Base-by-base conservation (phyloP, 495 filamentous ascomycete species). In the Oidiodendron maius region DNA sequence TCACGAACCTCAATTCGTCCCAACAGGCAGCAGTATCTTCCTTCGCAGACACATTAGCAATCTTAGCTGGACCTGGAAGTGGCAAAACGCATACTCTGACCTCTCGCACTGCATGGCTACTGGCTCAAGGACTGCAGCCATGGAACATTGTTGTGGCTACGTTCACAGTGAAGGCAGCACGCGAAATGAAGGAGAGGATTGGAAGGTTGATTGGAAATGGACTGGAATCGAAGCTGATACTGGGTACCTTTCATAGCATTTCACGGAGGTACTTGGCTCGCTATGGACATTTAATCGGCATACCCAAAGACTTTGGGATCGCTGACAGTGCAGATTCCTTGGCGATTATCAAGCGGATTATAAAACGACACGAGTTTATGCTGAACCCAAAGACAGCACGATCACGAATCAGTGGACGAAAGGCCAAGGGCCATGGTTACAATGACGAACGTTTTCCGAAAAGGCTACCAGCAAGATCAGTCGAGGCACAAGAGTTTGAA, bases 51-150 rank as follows among this genome's bases (percentile, higher is more conserved):
- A 84, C 94, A 4, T 70, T 97, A 3, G 94, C 96, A 50, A 91
- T 97, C 25, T 82, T 99, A 17, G 94, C 94, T 3, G 86, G 86
- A 1, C 86, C 86, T 21, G 86, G 76, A 15, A 78, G 75, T 28
- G 94, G 94, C 21, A 99, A 99, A 68, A 99, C 94, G 9, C 91
- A 96, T 68, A 97, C 94, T 3, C 76, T 99, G 28, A 97, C 91
- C 0, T 86, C 94, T 30, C 83, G 94, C 48, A 89, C 95, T 45
- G 94, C 91, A 48, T 95, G 94, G 72, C 79, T 97, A n/a, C 78
- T 99, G 41, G 75, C 80, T n/a, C 69, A 86, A 53, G 78, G 82
- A 24, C 81, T 88, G 57, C 80, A 80, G 35, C 91, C 94, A 55
- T 84, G 89, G 71, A 93, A 97, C 72, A 80, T 99, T 61, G 83